Conservation (phyloP, 306 rosid genomes). For the Inga laurina region DNA sequence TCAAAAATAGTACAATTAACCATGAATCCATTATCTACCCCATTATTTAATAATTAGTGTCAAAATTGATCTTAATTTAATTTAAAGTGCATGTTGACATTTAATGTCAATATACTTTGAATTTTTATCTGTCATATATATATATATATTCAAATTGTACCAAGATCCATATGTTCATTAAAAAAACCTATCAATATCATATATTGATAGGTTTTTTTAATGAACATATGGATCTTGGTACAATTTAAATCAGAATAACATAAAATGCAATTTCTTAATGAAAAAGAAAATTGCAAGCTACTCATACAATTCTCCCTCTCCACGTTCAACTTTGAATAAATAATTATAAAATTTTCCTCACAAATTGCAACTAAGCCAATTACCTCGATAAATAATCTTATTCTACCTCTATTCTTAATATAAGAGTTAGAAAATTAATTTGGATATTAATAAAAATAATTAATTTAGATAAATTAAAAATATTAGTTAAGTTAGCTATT, state of each 20-base stretch:
- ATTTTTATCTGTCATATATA: background rate
- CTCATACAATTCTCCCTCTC: background rate
- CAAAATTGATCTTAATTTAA: background rate
- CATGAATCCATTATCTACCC: background rate
- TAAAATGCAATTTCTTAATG: background rate
- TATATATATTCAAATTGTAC: no score
- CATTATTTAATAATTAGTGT: background rate
- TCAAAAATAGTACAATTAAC: background rate
- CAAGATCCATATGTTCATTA: no score
- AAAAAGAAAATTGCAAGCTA: background rate
- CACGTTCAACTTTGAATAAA: background rate
- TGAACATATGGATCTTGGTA: background rate
- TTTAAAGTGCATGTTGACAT: background rate
- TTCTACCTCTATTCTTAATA: background rate
- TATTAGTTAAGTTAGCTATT: no score
- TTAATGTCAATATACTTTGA: background rate
- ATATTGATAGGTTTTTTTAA: background rate
- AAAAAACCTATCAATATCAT: background rate
- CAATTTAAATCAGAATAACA: background rate
- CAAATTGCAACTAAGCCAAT: background rate
- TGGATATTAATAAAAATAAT: no score
- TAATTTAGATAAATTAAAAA: no score
- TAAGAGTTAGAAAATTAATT: no score
- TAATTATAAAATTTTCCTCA: background rate
- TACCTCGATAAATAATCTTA: background rate